Base-by-base conservation (phyloP, 1,284 basidiomycete genomes). In the Ceratobasidium sp. region DNA sequence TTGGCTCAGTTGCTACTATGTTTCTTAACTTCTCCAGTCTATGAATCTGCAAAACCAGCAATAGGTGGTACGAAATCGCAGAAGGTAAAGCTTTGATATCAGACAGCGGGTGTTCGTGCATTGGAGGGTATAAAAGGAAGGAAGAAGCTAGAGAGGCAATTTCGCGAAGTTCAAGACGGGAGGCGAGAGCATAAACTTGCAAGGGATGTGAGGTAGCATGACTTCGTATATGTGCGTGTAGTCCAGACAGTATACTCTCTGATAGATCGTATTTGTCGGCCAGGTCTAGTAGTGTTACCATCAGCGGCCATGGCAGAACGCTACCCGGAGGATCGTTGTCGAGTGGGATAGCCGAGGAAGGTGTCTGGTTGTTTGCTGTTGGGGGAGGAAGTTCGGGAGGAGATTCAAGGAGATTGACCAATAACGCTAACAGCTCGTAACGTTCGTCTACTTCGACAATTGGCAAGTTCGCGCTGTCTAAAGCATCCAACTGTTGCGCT, bases 231-330 rank as follows among this genome's bases (percentile, higher is more conserved):
- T 78, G 77, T 46, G 77, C 55, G 55, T 78, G 77, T 20, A 78
- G 44, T 15, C 58, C 2, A 44, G 70, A 46, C 3, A 78, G 61
- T n/a, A 68, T 73, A 33, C 66, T 44, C 1, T 71, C 58, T 28
- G 70, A 66, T 18, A 78, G 64, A 40, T 78, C 61, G 46, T 78
- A 78, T 42, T 78, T 78, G 61, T 78, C 77, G 46, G 77, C 77
- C 44, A 68, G 23, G 58, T 73, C 71, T 20, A 73, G 42, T 18
- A 73, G 39, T 23, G 60, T 73, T 2, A 58, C 60, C 33, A 73
- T 23, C 12, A 73, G 40, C 13, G 71, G 71, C 71, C 71, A 73
- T 33, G 71, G 71, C 10, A 73, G 71, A 28, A 33, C 5, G 42
- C 44, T 61, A 26, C 58, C 40, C 44, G 60, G 71, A 63, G 71